Evolutionary conservation across 129 eudicot genomes (phyloP), one percentile per base, ranked within the genome.

Genomic region (Glebionis coronaria): DNA sequence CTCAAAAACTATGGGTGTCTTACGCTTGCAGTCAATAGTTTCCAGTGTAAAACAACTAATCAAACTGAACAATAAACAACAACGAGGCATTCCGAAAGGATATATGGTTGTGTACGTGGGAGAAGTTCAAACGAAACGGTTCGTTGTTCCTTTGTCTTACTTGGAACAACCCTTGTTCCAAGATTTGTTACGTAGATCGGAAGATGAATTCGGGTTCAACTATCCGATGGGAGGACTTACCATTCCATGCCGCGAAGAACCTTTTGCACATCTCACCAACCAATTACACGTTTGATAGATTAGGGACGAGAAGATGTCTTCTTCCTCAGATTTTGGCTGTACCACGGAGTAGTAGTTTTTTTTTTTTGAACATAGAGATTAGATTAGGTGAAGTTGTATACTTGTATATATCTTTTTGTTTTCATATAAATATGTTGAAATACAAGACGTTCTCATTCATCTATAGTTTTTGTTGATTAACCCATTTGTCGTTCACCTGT

Each of bases 61-160:
- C 35, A 75, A 58, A 35, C 45, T 75, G 45, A 35, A 75, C 19
- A 75, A 67, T 38, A 57, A 61, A 35, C 50, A 68, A 14, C 74
- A 75, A 67, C 54, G 42, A 40, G 71, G 69, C 20, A 81, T 82
- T 25, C 83, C 87, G 9, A 82, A 75, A 66, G 85, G 86, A 18
- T 78, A 84, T 56, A 12, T 84, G 58, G 74, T 83, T n/a, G 85
- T 80, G 52, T 80, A 84, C 14, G 82, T 84, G 3, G n/a, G n/a
- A 50, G 80, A 84, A 2, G 15, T 29, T 2, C 55, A 74, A 31
- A 81, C 40, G 77, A 81, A 72, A 56, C n/a, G 76, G 56, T 69
- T 72, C 23, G 68, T n/a, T 74, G 78, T 82, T 49, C 87, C 83
- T 13, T 15, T 78, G 4, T 57, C 81, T 11, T 82, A 68, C 78